These are phyloP conservation scores for Mycena epipterygia DNA, from an alignment of 768 basidiomycete genomes.

Conservation along the genomic window DNA sequence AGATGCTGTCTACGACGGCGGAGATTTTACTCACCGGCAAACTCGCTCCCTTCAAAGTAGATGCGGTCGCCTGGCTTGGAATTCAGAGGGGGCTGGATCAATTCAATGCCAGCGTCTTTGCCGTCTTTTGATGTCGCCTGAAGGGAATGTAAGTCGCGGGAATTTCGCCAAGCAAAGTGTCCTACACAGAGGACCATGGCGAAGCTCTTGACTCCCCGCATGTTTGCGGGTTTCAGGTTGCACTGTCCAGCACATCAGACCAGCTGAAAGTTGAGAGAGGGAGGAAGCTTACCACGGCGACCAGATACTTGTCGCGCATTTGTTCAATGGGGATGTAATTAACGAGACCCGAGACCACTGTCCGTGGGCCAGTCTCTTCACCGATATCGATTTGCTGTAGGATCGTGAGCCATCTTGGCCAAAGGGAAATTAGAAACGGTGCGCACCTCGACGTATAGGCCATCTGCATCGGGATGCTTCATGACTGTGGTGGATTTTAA, in stretches of 20 bases:
- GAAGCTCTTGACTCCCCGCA: conserved; percentile 98
- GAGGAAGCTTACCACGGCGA: conserved; percentile 76
- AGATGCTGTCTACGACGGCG: neutral
- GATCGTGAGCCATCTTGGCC: conserved; percentile 27
- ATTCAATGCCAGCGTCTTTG: conserved; percentile 91
- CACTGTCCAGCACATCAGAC: conserved; percentile 61
- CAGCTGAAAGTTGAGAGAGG: neutral
- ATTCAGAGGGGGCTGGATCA: conserved; percentile 88
- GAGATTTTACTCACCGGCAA: conserved; percentile 69
- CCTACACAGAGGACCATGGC: conserved; percentile 96
- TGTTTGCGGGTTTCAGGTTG: conserved; percentile 95
- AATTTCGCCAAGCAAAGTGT: conserved; percentile 10
- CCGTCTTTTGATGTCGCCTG: conserved; percentile 94
- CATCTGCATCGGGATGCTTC: conserved; percentile 97
- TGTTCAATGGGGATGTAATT: conserved; percentile 96
- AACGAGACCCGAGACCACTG: conserved; percentile 96
- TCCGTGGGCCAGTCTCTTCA: conserved; percentile 94
- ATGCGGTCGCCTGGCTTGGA: conserved; percentile 93
- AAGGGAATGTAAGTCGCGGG: conserved; percentile 11
- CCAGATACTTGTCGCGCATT: conserved; percentile 86
- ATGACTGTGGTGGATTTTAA: conserved; percentile 68
- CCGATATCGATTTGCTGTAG: conserved; percentile 94
- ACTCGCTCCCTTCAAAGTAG: conserved; percentile 94
- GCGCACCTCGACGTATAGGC: conserved; percentile 92
- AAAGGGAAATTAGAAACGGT: neutral